A percentile compares a stretch with the other conserved stretches of the same genome.
Conservation (phyloP, 257 asterid species). For the Solanum chiquidenum region DNA sequence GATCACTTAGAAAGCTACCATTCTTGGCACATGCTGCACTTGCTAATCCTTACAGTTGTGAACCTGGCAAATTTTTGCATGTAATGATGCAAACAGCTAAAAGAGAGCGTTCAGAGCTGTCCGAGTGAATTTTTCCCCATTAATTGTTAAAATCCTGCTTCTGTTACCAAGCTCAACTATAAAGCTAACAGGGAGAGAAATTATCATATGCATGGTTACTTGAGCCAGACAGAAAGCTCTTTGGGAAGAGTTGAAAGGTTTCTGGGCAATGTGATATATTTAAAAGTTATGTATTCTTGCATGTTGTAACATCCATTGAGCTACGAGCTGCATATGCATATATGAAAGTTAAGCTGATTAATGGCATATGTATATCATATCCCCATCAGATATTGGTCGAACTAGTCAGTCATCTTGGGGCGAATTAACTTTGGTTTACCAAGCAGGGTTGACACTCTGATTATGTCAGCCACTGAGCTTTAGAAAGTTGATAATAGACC, state of each 20-base stretch:
- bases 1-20: slow-evolving; percentile 92
- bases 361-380: neutral
- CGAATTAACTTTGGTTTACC: neutral
- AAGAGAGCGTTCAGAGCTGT: slow-evolving; percentile 58
- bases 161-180: neutral
- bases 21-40: slow-evolving; percentile 86
- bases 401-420: neutral
- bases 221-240: neutral
- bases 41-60: slow-evolving; percentile 48
- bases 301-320: neutral
- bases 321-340: neutral
- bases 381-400: neutral
- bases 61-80: slow-evolving; percentile 48
- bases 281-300: neutral
- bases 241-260: neutral
- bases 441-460: neutral
- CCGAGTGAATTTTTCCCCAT: slow-evolving; percentile 24
- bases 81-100: slow-evolving; percentile 62
- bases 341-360: neutral
- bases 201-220: neutral
- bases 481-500: neutral
- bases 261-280: neutral
- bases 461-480: neutral
- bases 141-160: neutral
- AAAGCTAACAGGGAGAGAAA: neutral